Evolutionary conservation across 257 asterid species (phyloP).

Genomic region (Solanum pimpinellifolium): DNA sequence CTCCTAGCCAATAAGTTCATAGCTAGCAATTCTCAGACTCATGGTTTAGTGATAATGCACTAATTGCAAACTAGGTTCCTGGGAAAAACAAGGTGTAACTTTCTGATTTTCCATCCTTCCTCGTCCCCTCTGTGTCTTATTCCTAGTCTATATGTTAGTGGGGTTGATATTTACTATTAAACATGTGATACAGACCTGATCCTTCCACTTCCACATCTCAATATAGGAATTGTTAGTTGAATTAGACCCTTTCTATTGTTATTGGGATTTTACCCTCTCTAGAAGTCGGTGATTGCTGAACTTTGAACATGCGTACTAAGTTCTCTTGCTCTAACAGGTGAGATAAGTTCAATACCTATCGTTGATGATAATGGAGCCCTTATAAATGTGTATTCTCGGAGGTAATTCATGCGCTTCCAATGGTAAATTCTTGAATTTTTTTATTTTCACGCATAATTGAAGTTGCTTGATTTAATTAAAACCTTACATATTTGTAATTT

Average conservation of each 20-base stretch:
- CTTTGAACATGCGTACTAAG: not conserved
- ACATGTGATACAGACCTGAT: not conserved
- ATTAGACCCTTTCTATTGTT: not conserved
- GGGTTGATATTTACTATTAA: not conserved
- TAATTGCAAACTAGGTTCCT: not conserved
- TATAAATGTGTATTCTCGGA: slow-evolving; percentile 39
- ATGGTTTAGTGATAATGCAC: not conserved
- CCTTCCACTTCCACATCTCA: not conserved
- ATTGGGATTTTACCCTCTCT: not conserved
- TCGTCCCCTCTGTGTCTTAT: not conserved
- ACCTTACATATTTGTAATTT: not conserved
- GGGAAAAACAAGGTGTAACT: not conserved
- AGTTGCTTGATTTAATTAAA: not conserved
- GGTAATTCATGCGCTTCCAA: slow-evolving; percentile 24
- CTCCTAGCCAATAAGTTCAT: not conserved
- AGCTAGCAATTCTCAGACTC: not conserved
- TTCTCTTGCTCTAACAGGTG: slow-evolving; percentile 30
- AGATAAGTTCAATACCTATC: slow-evolving; percentile 59
- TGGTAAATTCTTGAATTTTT: not conserved
- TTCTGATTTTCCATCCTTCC: not conserved
- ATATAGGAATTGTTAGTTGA: not conserved
- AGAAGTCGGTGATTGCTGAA: not conserved
- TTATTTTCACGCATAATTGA: not conserved
- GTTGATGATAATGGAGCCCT: slow-evolving; percentile 35
- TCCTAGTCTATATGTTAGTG: not conserved